Conservation (phyloP, 78 protist genomes). For the Dictyostelium discoideum region dicty_2.7 NC_007088.5:2795001-2795500, state of each 20-base stretch:
- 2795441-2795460: constrained; percentile 40
- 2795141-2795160: constrained; percentile 35
- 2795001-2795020: constrained; percentile 2
- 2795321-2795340: constrained; percentile 17
- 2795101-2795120: constrained; percentile 37
- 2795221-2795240: not conserved
- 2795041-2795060: constrained; percentile 22
- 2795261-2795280: constrained; percentile 27
- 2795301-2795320: constrained; percentile 3
- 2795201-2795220: constrained; percentile 60
- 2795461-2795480: constrained; percentile 7
- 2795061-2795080: constrained; percentile 43
- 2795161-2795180: constrained; percentile 13
- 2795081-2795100: not conserved
- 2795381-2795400: constrained; percentile 44
- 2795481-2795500: constrained; percentile 9
- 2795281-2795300: not conserved
- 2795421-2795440: not conserved
- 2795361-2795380: not conserved
- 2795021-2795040: not conserved
- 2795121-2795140: not conserved
- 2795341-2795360: not conserved
- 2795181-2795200: constrained; percentile 12
- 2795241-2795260: not conserved
- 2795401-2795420: constrained; percentile 40